These are phyloP conservation scores for Alternaria conjuncta DNA, from an alignment of 2,329 filamentous ascomycete species.

Conservation along the genomic window DNA sequence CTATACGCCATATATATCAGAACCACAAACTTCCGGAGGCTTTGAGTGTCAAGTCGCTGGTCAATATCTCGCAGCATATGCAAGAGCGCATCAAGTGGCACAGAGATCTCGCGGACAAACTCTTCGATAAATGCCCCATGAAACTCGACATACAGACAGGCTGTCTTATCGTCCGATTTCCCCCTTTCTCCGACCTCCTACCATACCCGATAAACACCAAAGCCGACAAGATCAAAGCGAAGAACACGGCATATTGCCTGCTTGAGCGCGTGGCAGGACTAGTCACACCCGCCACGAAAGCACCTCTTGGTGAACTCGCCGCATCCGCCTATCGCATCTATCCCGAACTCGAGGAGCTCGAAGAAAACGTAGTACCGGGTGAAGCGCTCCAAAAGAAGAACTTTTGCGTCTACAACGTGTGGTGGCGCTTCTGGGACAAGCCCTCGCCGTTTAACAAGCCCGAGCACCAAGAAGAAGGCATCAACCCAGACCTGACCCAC, in stretches of 20 bases:
- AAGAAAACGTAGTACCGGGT: not conserved
- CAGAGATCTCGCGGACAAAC: constrained; percentile 60
- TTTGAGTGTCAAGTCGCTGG: constrained; percentile 65
- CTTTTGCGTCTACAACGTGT: constrained; percentile 29
- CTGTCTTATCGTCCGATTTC: constrained; percentile 39
- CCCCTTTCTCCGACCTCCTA: constrained; percentile 29
- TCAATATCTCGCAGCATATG: constrained; percentile 57
- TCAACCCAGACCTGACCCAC: constrained; percentile 5
- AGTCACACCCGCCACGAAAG: constrained; percentile 55
- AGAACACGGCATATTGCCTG: constrained; percentile 50
- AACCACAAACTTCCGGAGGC: constrained; percentile 70
- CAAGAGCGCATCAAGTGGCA: constrained; percentile 59
- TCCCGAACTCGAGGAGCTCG: constrained; percentile 27
- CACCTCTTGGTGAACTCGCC: constrained; percentile 54
- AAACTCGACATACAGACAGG: constrained; percentile 52
- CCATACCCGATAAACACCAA: constrained; percentile 16
- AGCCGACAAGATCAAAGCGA: constrained; percentile 26
- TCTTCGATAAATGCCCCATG: constrained; percentile 59
- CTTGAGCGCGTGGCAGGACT: constrained; percentile 58
- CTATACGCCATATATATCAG: constrained; percentile 71
- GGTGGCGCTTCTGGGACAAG: constrained; percentile 31
- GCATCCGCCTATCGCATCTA: constrained; percentile 53
- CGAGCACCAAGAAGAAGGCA: constrained; percentile 3
- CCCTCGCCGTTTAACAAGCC: constrained; percentile 17
- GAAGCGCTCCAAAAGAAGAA: constrained; percentile 12